Evolutionary conservation across 805 yeast genomes (phyloP), one percentile per base, ranked within the genome.

Genomic region (Yarrowia yakushimensis): DNA sequence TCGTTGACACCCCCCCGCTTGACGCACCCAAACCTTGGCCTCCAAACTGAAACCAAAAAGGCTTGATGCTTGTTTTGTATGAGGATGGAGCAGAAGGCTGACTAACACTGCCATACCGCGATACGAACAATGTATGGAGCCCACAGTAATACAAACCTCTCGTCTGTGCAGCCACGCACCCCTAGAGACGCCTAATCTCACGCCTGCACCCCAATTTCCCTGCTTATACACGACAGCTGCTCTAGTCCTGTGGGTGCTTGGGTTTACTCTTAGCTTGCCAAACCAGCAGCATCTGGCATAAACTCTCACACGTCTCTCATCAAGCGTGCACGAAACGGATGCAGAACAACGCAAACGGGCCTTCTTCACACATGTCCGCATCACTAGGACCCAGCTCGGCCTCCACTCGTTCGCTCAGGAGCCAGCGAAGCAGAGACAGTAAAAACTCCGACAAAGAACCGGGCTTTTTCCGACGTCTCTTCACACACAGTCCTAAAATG

Each of bases 401-500:
- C 10, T 48, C 57, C 31, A 33, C 57, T 22, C 28, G 57, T 5
- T 48, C 57, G 57, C 57, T 48, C 41, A 48, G 25, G 41, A 48
- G 57, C 57, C 57, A 48, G 57, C 57, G 41, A 22, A 48, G 57
- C 41, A 48, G 41, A 48, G 57, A 48, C 22, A 15, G 22, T 31
- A 48, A 48, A 31, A 48, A 37, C 41, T 48, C 57, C 30, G 57
- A 48, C 41, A 48, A 48, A 41, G 57, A 48, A 25, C 57, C 57
- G 23, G 30, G 57, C 31, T 48, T 48, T 34, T 48, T 48, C 23
- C 39, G 57, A 48, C 57, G 57, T 15, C 41, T 48, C 10, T 48
- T 48, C n/a, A 48, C 57, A 18, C 57, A 48, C 41, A 48, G 57
- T 48, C 57, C 57, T 7, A 48, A 48, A 15, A 48, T 33, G 57